Conservation (phyloP, 495 filamentous ascomycete species). For the Aspergillus sclerotiicarbonarius region DNA sequence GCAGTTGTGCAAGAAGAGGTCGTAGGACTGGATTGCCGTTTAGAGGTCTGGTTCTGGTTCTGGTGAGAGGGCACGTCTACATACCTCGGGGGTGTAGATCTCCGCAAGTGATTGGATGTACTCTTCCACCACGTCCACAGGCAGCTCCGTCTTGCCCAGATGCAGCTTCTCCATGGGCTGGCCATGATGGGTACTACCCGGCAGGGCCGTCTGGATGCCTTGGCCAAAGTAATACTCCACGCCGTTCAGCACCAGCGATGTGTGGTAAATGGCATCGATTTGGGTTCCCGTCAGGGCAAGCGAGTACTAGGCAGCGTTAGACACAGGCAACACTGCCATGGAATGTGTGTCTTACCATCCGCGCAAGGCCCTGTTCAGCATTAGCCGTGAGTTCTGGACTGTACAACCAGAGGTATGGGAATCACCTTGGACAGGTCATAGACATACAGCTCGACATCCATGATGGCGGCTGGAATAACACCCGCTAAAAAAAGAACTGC, state of each 20-base stretch:
- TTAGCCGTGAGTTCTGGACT: conserved; percentile 17
- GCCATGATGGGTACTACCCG: conserved; percentile 84
- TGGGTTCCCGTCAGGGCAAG: conserved; percentile 60
- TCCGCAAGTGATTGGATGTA: conserved; percentile 81
- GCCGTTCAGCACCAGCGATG: conserved; percentile 78
- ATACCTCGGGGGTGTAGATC: conserved; percentile 79
- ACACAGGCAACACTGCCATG: too few relatives aligned
- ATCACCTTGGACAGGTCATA: conserved; percentile 92
- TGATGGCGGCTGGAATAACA: conserved; percentile 30
- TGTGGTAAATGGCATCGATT: conserved; percentile 90
- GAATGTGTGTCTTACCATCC: conserved; percentile 42
- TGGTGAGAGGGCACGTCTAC: neutral
- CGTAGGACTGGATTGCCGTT: conserved; percentile 64
- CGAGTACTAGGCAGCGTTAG: conserved; percentile 43
- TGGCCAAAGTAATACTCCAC: conserved; percentile 71
- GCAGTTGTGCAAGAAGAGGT: conserved; percentile 89
- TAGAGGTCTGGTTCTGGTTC: conserved; percentile 4
- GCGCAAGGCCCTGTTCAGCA: conserved; percentile 41
- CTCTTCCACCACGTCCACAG: conserved; percentile 80
- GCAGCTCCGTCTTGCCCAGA: conserved; percentile 74
- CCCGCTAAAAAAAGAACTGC: too few relatives aligned
- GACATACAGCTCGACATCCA: conserved; percentile 89
- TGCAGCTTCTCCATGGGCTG: conserved; percentile 71
- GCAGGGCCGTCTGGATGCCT: conserved; percentile 75
- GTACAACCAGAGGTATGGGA: conserved; percentile 3